A percentile compares a stretch with the other conserved stretches of the same genome.
These are phyloP conservation scores for Clarireedia homoeocarpa DNA, from an alignment of 2,329 filamentous ascomycete species.

Conservation along the genomic window DNA sequence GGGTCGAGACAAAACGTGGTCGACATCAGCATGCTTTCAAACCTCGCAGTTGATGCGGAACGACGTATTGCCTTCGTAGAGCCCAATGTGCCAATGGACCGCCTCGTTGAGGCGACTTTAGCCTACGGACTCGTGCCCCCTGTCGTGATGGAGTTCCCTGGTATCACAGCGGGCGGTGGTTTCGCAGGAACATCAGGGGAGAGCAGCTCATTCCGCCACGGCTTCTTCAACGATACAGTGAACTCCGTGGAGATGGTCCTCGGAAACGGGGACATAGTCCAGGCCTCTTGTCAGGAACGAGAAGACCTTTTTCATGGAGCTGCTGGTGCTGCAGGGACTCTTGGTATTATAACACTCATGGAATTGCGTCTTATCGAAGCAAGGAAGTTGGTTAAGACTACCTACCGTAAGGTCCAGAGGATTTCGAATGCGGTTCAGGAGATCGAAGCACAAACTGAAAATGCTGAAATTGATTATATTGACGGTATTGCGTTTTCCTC, in stretches of 20 bases:
- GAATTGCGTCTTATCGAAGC: slow-evolving; percentile 49
- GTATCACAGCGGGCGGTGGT: slow-evolving; percentile 60
- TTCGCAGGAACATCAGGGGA: slow-evolving; percentile 61
- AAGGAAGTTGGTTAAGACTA: slow-evolving; percentile 45
- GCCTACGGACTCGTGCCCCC: slow-evolving; percentile 48
- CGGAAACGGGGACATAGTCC: slow-evolving; percentile 46
- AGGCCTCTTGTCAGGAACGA: slow-evolving; percentile 38
- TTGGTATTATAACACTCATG: slow-evolving; percentile 53
- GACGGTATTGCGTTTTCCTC: slow-evolving; percentile 49
- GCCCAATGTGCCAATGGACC: slow-evolving; percentile 63
- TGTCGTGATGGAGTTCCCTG: slow-evolving; percentile 65
- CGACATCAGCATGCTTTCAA: too few species aligned
- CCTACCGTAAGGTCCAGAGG: slow-evolving; percentile 40
- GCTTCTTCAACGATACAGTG: slow-evolving; percentile 58
- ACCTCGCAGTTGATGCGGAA: slow-evolving; percentile 33
- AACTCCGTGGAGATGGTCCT: slow-evolving; percentile 56
- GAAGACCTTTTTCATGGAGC: slow-evolving; percentile 51
- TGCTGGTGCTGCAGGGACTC: slow-evolving; percentile 50
- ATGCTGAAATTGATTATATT: slow-evolving; percentile 44
- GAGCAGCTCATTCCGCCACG: slow-evolving; percentile 57
- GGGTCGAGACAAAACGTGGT: too few species aligned
- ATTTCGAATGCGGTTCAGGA: slow-evolving; percentile 37
- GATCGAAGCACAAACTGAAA: slow-evolving; percentile 30
- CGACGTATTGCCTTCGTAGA: slow-evolving; percentile 47
- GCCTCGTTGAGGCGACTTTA: slow-evolving; percentile 49